These are phyloP conservation scores for Coemansia sp. DNA, from an alignment of 192 early-diverging fungal genomes.

Conservation along the genomic window DNA sequence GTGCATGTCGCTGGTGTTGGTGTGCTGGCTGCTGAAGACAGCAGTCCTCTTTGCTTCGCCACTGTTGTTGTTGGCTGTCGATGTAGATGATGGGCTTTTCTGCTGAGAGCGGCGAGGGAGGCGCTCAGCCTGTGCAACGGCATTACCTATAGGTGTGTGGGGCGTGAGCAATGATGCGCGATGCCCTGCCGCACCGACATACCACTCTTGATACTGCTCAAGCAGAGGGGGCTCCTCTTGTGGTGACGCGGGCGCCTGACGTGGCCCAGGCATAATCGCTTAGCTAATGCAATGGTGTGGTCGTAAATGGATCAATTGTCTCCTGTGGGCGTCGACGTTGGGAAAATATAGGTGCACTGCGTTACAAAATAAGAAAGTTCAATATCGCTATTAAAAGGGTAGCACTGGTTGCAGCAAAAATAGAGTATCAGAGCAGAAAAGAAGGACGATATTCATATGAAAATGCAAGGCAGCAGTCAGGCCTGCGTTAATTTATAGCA, in stretches of 20 bases:
- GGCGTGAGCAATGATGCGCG: neutral
- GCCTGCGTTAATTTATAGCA: neutral
- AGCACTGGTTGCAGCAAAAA: neutral
- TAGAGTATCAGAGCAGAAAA: neutral
- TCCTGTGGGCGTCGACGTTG: neutral
- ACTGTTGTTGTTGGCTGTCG: neutral
- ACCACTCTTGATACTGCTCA: neutral
- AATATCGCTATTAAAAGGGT: neutral
- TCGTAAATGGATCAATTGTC: neutral
- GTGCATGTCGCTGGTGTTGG: constrained; percentile 2
- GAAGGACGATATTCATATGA: neutral
- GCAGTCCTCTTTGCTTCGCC: neutral
- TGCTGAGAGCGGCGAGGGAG: neutral
- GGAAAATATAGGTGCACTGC: neutral
- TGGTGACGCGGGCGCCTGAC: constrained; percentile 1
- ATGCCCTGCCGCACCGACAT: neutral
- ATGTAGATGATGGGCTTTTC: neutral
- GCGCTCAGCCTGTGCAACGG: neutral
- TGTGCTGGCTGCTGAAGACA: neutral
- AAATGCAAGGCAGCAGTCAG: neutral
- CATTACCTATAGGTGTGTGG: neutral
- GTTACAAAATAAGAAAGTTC: neutral
- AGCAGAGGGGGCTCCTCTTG: neutral
- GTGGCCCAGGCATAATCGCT: neutral
- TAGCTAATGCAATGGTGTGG: neutral